Percentiles rank a stretch among this genome's conserved stretches.
phyloP scores from a whole-genome alignment of 306 rosid species.

The Neltuma alba region DNA sequence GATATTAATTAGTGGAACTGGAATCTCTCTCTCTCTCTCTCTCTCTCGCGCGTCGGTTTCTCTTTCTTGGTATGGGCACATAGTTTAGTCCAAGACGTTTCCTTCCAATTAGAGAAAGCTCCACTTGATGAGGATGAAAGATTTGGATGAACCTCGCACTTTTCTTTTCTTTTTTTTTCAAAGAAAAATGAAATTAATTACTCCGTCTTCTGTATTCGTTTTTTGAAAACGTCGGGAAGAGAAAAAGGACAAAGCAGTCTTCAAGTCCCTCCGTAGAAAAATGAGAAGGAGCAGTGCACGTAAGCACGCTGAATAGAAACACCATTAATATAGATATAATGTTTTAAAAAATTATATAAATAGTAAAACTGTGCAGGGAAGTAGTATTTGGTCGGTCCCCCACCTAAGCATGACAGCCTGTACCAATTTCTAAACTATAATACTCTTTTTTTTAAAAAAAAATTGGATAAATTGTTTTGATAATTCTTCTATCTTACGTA shows the following conservation, averaged over 20 bases:
- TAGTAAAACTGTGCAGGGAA: neutral
- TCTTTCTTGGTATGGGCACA: neutral
- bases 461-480: no score
- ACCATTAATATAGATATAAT: neutral
- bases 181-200: neutral
- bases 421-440: no score
- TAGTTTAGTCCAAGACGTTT: slow-evolving; percentile 27
- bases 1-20: neutral
- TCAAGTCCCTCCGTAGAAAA: slow-evolving; percentile 21
- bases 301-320: neutral
- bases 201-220: neutral
- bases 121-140: neutral
- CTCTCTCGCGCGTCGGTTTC: no score
- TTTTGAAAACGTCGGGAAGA: neutral
- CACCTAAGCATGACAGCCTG: no score
- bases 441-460: no score
- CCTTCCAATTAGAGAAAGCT: slow-evolving; percentile 19
- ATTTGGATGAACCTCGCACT: neutral
- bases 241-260: slow-evolving; percentile 55
- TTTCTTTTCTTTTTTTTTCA: no score
- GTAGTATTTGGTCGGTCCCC: no score
- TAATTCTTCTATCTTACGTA: no score
- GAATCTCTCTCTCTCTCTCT: neutral
- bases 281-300: neutral
- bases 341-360: neutral